Evolutionary conservation across 75 land plant species (phyloP).

Genomic region (Isoetes taiwanensis): DNA sequence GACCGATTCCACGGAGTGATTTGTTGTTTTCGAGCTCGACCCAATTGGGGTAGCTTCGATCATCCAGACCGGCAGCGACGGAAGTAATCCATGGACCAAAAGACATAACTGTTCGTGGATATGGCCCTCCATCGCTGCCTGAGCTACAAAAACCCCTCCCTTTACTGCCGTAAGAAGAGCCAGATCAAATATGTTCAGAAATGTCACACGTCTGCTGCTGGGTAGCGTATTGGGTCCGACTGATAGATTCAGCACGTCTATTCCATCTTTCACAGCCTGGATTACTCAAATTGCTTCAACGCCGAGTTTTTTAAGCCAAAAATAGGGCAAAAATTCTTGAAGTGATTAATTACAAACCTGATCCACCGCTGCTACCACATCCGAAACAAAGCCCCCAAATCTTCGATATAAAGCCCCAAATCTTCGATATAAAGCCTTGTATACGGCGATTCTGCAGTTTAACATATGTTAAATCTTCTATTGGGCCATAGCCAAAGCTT

Average conservation of each 20-base stretch:
- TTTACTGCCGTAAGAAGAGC: conserved; percentile 42
- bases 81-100: conserved; percentile 79
- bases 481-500: no score
- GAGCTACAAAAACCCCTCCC: conserved; percentile 73
- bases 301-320: no score
- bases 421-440: no score
- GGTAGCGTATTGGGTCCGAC: conserved; percentile 69
- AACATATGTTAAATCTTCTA: no score
- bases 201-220: conserved; percentile 22
- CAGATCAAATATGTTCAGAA: conserved; percentile 48
- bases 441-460: conserved; percentile 72
- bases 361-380: conserved; percentile 62
- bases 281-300: conserved; percentile 4
- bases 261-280: conserved; percentile 67
- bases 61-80: conserved; percentile 41
- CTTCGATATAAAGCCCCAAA: conserved; percentile 58
- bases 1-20: conserved; percentile 36
- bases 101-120: conserved; percentile 36
- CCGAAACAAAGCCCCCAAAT: conserved; percentile 79
- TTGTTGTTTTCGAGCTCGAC: conserved; percentile 38
- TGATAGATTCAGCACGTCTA: conserved; percentile 56
- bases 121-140: conserved; percentile 72
- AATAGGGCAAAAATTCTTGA: no score
- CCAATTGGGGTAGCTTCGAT: conserved; percentile 32
- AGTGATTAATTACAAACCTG: no score